Base-by-base conservation (phyloP, 2,329 filamentous ascomycete genomes). In the Fonsecaea pedrosoi region DNA sequence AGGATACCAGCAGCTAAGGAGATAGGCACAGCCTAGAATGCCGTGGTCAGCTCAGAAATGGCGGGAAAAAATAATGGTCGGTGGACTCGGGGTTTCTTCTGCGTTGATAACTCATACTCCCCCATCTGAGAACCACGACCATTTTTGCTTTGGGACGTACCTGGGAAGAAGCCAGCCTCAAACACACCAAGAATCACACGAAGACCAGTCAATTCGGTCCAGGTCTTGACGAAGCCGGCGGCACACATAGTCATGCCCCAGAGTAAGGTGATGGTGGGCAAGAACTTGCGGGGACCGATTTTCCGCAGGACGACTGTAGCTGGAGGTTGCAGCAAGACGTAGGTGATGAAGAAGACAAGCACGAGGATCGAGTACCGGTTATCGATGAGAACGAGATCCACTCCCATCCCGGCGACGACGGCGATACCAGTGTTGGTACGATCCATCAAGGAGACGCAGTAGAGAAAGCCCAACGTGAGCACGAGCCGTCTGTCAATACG, bases 361-460 rank as follows among this genome's bases (percentile, higher is more conserved):
- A 89, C 89, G 64, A 90, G 84, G 73, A 92, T 85, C n/a, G 86
- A 83, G 69, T 77, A 78, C 65, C 76, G 73, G n/a, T 72, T 57
- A 2, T 50, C 64, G 32, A 65, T 69, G 12, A 73, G 61, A 37
- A 50, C 50, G 18, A 73, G 64, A 57, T 73, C 71, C 45, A 70
- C 68, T 32, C 60, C 57, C 75, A 79, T 77, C 74, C 75, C 91
- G 25, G 92, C 91, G 75, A 94, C 89, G 54, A 86, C 86, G 50
- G 90, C 91, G 30, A 87, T 82, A 18, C 87, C 87, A 75, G 94
- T 80, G 77, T 94, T 94, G 3, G 90, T 92, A 38, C 92, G 83
- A 75, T 95, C 92, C 87, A 94, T 91, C 67, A 94, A 80, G 91
- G 86, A 90, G 72, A 92, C 83, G 75, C 90, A 92, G 77, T 94